These are phyloP conservation scores for Rhizopogon vesiculosus DNA, from an alignment of 768 basidiomycete genomes.

Conservation along the genomic window DNA sequence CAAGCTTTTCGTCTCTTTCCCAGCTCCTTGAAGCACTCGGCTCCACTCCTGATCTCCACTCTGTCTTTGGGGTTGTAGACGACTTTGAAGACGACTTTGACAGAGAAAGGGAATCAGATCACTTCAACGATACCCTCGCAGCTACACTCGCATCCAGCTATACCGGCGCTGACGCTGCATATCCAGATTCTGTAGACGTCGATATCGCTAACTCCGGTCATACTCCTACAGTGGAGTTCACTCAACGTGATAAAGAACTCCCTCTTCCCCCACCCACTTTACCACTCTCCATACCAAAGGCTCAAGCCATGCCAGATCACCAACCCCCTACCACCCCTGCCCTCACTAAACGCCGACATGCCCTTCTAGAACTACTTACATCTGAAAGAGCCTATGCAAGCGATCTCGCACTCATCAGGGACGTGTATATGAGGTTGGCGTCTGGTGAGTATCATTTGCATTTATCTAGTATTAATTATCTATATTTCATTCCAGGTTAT, in stretches of 20 bases:
- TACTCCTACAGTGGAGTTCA: background rate
- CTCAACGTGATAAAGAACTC: slow-evolving; percentile 22
- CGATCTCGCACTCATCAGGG: slow-evolving; percentile 75
- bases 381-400: slow-evolving; percentile 80
- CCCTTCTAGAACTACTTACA: slow-evolving; percentile 70
- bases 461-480: background rate
- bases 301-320: slow-evolving; percentile 11
- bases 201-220: background rate
- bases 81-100: background rate
- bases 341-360: slow-evolving; percentile 71
- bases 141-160: background rate
- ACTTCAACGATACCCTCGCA: background rate
- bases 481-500: slow-evolving; percentile 27
- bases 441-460: slow-evolving; percentile 46
- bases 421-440: slow-evolving; percentile 76
- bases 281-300: background rate
- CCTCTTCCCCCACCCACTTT: slow-evolving; percentile 21
- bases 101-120: background rate
- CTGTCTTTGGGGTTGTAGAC: background rate
- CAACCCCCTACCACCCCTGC: slow-evolving; percentile 26
- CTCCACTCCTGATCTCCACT: slow-evolving; percentile 16
- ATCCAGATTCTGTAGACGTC: background rate
- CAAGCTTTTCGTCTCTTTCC: slow-evolving; percentile 27
- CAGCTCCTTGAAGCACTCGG: slow-evolving; percentile 26
- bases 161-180: background rate